These are phyloP conservation scores for Silene coronaria DNA, from an alignment of 179 eudicot species.

Conservation along the genomic window DNA sequence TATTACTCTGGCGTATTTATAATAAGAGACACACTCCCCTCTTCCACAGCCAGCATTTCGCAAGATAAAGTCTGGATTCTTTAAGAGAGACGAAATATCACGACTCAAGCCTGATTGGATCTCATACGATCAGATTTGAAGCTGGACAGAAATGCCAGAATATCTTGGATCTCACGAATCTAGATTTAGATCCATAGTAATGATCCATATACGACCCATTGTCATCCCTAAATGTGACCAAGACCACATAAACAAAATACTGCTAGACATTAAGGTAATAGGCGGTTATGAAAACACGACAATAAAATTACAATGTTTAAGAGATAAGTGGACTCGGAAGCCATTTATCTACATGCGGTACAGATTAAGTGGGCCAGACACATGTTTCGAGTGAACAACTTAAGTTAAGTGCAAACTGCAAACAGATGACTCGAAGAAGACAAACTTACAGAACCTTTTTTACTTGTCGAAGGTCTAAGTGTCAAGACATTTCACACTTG, in stretches of 20 bases:
- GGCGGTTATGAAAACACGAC: not conserved
- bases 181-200: too few relatives aligned
- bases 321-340: not conserved
- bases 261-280: constrained; percentile 3
- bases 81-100: not conserved
- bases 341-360: constrained; percentile 4
- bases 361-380: not conserved
- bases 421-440: constrained; percentile 11
- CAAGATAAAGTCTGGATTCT: not conserved
- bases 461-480: constrained; percentile 1
- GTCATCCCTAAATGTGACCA: not conserved
- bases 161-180: too few relatives aligned
- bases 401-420: constrained; percentile 10
- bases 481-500: constrained; percentile 12
- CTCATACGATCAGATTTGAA: too few relatives aligned
- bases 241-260: constrained; percentile 4
- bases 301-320: not conserved
- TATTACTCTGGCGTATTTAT: too few relatives aligned
- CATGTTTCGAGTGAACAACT: not conserved
- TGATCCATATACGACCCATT: too few relatives aligned
- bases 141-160: too few relatives aligned
- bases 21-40: too few relatives aligned
- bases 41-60: not conserved
- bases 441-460: constrained; percentile 21
- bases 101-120: too few relatives aligned